phyloP scores from a whole-genome alignment of 495 filamentous ascomycete species.

The Trichocladium antarcticum region DNA sequence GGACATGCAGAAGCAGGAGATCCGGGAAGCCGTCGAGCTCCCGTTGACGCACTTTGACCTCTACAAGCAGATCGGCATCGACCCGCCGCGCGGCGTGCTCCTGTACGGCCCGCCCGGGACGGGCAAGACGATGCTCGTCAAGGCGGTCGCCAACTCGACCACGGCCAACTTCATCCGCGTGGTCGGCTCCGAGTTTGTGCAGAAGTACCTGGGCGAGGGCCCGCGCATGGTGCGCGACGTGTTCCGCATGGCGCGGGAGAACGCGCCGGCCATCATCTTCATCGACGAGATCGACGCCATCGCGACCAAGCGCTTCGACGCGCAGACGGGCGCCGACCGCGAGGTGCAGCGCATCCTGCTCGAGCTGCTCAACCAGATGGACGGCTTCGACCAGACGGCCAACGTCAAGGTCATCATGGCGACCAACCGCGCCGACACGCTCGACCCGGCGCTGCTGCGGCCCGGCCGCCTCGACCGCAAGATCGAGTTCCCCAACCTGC shows the following conservation, averaged over 20 bases:
- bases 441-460: conserved; percentile 87
- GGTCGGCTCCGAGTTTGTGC: conserved; percentile 94
- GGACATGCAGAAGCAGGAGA: conserved; percentile 99
- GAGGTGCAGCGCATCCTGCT: conserved; percentile 97
- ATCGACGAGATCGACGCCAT: conserved; percentile 99
- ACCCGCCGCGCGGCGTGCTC: conserved; percentile 90
- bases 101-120: conserved; percentile 95
- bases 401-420: conserved; percentile 99
- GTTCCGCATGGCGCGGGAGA: conserved; percentile 97
- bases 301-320: conserved; percentile 97
- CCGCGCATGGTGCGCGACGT: conserved; percentile 98
- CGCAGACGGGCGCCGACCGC: conserved; percentile 91
- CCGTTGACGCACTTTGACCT: conserved; percentile 95
- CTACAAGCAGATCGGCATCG: conserved; percentile 97
- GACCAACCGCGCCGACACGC: conserved; percentile 92
- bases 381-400: conserved; percentile 95
- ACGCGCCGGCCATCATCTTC: conserved; percentile 96
- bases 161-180: conserved; percentile 98
- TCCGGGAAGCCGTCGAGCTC: conserved; percentile 91
- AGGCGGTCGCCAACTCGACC: conserved; percentile 95
- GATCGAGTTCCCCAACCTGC: conserved; percentile 90
- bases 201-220: conserved; percentile 96
- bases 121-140: conserved; percentile 98
- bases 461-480: conserved; percentile 94
- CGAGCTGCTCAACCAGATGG: conserved; percentile 98